phyloP scores from a whole-genome alignment of 1,284 basidiomycete species.

The Kwoniella shivajii region DNA sequence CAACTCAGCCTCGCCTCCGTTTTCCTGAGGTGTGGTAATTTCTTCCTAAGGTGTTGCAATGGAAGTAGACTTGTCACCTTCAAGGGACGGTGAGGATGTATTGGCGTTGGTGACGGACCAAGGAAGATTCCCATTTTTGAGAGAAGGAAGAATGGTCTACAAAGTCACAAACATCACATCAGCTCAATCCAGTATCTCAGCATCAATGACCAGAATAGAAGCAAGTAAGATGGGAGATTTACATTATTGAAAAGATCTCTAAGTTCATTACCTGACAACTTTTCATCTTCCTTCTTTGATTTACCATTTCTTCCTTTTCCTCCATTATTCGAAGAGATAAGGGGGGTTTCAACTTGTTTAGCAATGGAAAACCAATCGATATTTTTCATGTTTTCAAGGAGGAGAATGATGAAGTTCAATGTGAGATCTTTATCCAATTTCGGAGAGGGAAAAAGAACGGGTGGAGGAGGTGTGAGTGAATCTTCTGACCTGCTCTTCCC shows the following conservation, averaged over 20 bases:
- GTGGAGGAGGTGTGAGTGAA: no score
- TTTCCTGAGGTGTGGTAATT: background rate
- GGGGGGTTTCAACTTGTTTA: constrained; percentile 8
- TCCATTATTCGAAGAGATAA: background rate
- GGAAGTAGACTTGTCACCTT: background rate
- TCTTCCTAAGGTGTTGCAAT: background rate
- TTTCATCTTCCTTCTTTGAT: background rate
- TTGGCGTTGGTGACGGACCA: background rate
- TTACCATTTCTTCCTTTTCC: constrained; percentile 4
- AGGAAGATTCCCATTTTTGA: constrained; percentile 17
- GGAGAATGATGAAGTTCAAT: constrained; percentile 26
- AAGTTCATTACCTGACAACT: constrained; percentile 29
- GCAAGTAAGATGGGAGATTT: constrained; percentile 9
- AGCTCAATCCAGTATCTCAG: background rate
- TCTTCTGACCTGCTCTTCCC: no score
- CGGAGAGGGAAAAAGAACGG: background rate
- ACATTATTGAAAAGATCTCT: constrained; percentile 39
- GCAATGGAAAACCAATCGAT: constrained; percentile 40
- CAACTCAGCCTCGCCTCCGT: constrained; percentile 2
- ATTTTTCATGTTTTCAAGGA: constrained; percentile 28
- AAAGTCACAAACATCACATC: background rate
- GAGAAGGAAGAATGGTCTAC: constrained; percentile 35
- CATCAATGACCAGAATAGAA: background rate
- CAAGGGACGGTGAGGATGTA: background rate
- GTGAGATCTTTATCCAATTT: constrained; percentile 12